Conservation (phyloP, 2,329 filamentous ascomycete species). For the Atkinsonella hypoxylon region DNA sequence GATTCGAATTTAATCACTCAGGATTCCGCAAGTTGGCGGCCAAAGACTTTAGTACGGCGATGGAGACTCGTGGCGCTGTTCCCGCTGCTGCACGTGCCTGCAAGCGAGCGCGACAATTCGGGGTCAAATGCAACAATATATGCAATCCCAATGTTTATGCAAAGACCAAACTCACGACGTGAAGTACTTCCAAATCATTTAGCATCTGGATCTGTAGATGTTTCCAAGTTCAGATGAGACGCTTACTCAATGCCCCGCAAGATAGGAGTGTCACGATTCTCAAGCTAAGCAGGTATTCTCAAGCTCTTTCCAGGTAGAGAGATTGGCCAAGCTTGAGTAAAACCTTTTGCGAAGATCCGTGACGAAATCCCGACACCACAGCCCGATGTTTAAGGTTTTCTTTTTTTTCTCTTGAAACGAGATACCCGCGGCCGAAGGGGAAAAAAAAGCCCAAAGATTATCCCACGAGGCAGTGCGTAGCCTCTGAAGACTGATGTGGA, state of each 20-base stretch:
- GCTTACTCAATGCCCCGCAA: neutral
- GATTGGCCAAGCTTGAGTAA: neutral
- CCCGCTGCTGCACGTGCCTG: neutral
- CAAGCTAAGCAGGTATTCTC: neutral
- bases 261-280: neutral
- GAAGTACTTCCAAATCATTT: too few relatives aligned
- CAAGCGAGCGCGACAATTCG: neutral
- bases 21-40: neutral
- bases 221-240: neutral
- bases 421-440: neutral
- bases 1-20: neutral
- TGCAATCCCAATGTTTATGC: too few relatives aligned
- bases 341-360: neutral
- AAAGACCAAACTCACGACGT: too few relatives aligned
- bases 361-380: neutral
- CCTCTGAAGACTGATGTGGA: conserved; percentile 1
- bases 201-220: neutral
- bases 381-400: neutral
- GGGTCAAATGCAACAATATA: neutral
- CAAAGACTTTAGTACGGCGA: neutral
- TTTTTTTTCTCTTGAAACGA: neutral
- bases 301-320: neutral
- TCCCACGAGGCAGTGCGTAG: neutral
- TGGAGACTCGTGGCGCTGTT: neutral
- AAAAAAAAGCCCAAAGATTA: neutral